These are phyloP conservation scores for Neofusicoccum sp. DNA, from an alignment of 2,329 filamentous ascomycete genomes.

Conservation along the genomic window DNA sequence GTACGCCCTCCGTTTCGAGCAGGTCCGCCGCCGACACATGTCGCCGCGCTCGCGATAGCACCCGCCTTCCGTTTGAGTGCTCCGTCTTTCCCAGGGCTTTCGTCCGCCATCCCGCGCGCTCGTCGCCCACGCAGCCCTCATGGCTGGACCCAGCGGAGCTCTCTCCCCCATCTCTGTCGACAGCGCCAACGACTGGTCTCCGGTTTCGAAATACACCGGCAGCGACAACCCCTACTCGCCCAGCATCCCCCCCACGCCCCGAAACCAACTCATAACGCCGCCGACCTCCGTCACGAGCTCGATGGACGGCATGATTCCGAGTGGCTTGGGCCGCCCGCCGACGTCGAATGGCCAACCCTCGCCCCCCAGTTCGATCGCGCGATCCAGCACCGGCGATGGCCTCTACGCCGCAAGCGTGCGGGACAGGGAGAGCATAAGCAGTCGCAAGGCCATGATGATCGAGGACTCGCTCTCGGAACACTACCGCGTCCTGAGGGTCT, in stretches of 20 bases:
- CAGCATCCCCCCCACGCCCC: conserved; percentile 33
- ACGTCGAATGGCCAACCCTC: conserved; percentile 62
- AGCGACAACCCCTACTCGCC: conserved; percentile 43
- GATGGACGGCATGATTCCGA: conserved; percentile 52
- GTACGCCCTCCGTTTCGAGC: conserved; percentile 1
- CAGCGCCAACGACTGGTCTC: conserved; percentile 43
- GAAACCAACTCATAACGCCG: conserved; percentile 36
- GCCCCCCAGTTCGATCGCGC: conserved; percentile 83
- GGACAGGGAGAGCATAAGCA: conserved; percentile 59
- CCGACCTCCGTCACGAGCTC: conserved; percentile 41
- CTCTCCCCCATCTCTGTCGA: conserved; percentile 44
- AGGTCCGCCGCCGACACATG: conserved; percentile 2
- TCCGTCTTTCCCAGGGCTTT: not conserved
- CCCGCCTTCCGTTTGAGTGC: not conserved
- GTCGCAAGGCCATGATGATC: conserved; percentile 58
- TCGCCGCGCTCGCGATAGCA: conserved; percentile 12
- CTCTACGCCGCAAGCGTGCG: conserved; percentile 58
- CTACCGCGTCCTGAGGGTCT: conserved; percentile 77
- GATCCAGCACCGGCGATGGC: conserved; percentile 79
- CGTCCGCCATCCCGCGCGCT: conserved; percentile 3
- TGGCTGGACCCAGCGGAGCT: conserved; percentile 43
- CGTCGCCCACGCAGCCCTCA: conserved; percentile 22
- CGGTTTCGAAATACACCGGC: conserved; percentile 41
- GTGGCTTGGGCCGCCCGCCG: conserved; percentile 49
- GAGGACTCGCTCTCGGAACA: conserved; percentile 79